Base-by-base conservation (phyloP, 2,329 filamentous ascomycete species). In the Alternaria triticina region DNA sequence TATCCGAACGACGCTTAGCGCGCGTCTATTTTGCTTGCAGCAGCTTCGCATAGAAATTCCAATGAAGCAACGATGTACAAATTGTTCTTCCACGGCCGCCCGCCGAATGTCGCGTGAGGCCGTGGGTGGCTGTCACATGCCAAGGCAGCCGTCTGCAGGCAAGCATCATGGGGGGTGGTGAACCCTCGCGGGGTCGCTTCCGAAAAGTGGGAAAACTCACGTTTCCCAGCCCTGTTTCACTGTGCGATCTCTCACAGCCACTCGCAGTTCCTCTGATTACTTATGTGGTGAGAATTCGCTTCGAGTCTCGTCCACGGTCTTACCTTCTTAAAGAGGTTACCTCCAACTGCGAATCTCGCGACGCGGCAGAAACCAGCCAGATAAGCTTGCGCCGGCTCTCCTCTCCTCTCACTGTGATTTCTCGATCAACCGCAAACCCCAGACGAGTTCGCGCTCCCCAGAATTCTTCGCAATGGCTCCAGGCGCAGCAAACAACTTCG, bases 401-500 rank as follows among this genome's bases (percentile, higher is more conserved):
- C 57, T 65, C 63, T 60, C 61, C 55, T 62, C 61, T 60, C 57
- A 54, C 46, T 49, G 55, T 57, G 65, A 40, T 47, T 25, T 25
- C 25, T 25, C 50, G 44, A 57, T 33, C 51, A 61, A 36, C 59
- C 36, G 62, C 55, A 57, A 64, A 67, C 54, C 58, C 59, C 40
- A 27, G 30, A 60, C 65, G 40, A 61, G 33, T 57, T 40, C 20
- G 55, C 44, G 27, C n/a, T 23, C 17, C 13, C 8, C 20, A 47
- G 54, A 40, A 25, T 43, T 33, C 46, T 61, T 47, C 59, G 60
- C 68, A 49, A 80, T 80, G 78, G 70, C 56, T 15, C 56, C 43
- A 43, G 60, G 56, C 25, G 60, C 71, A 59, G 68, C 74, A 50
- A 76, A 76, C 60, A 93, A 93, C 54, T 99, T 99, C 80, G 94